A percentile compares a stretch with the other conserved stretches of the same genome.
Conservation (phyloP, 2,329 filamentous ascomycete genomes). For the Aspergillus unguis region DNA sequence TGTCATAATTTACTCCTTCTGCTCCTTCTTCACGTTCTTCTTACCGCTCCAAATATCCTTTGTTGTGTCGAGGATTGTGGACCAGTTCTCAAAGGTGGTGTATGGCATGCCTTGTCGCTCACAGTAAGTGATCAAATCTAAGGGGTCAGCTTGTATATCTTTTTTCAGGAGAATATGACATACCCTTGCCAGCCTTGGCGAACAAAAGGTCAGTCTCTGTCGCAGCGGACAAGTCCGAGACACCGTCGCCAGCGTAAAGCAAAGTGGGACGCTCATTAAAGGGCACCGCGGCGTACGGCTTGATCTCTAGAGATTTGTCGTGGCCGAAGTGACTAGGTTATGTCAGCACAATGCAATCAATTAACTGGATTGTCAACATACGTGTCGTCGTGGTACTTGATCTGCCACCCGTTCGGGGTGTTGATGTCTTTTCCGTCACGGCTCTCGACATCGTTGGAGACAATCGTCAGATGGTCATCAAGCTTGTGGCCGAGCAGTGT, state of each 20-base stretch:
- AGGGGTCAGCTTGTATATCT: no score
- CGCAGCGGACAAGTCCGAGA: constrained; percentile 87
- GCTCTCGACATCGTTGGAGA: constrained; percentile 75
- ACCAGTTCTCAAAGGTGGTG: constrained; percentile 82
- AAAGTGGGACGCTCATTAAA: constrained; percentile 68
- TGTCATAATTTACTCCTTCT: constrained; percentile 33
- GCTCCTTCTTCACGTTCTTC: constrained; percentile 66
- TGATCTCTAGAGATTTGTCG: constrained; percentile 90
- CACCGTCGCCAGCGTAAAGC: constrained; percentile 93
- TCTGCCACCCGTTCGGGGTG: constrained; percentile 79
- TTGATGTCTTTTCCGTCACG: constrained; percentile 70
- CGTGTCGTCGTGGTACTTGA: constrained; percentile 84
- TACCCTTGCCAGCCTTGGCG: constrained; percentile 84
- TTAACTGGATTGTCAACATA: constrained; percentile 33
- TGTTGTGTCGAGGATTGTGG: constrained; percentile 70
- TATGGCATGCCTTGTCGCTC: constrained; percentile 81
- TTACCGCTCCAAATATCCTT: constrained; percentile 74
- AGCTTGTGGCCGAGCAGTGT: constrained; percentile 76
- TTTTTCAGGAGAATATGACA: constrained; percentile 19
- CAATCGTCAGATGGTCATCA: constrained; percentile 71
- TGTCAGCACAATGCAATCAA: constrained; percentile 7
- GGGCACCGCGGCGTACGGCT: constrained; percentile 71
- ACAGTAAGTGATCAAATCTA: constrained; percentile 84
- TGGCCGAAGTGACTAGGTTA: constrained; percentile 74
- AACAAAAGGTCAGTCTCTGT: constrained; percentile 91